Evolutionary conservation across 495 filamentous ascomycete genomes (phyloP).

Genomic region (Sporormia fimetaria): DNA sequence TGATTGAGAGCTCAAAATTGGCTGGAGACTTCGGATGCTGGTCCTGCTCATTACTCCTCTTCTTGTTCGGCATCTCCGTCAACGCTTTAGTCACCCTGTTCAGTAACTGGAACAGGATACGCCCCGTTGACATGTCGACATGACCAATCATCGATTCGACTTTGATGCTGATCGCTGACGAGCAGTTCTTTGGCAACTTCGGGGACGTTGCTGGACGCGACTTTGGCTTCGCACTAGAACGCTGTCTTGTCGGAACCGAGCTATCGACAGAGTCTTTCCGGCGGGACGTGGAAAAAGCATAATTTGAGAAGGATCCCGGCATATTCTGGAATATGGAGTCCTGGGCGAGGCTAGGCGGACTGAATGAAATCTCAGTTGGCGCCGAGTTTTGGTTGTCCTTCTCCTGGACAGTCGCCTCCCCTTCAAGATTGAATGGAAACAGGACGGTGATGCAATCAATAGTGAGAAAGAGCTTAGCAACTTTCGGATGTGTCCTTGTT

Average conservation of each 20-base stretch:
- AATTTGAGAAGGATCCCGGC: slow-evolving; percentile 33
- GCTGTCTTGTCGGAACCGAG: slow-evolving; percentile 2
- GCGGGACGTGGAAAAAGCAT: slow-evolving; percentile 24
- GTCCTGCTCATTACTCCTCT: slow-evolving; percentile 1
- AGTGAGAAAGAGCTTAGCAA: slow-evolving; percentile 20
- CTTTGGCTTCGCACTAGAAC: background rate
- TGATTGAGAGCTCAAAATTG: slow-evolving; percentile 10
- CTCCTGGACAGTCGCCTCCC: slow-evolving; percentile 2
- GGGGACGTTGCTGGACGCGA: background rate
- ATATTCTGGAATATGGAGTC: slow-evolving; percentile 27
- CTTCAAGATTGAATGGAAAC: slow-evolving; percentile 18
- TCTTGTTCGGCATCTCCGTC: background rate
- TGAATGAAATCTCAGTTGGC: slow-evolving; percentile 9
- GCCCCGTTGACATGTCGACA: slow-evolving; percentile 22
- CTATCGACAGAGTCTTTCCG: slow-evolving; percentile 7
- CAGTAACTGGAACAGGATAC: slow-evolving; percentile 23
- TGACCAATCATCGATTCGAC: slow-evolving; percentile 20
- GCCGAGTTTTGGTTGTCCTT: background rate
- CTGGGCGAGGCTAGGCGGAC: slow-evolving; percentile 13
- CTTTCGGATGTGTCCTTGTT: background rate
- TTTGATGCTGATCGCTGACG: slow-evolving; percentile 12
- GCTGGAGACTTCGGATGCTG: background rate
- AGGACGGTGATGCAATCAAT: slow-evolving; percentile 16
- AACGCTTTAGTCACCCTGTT: slow-evolving; percentile 10
- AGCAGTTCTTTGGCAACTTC: background rate